phyloP scores from a whole-genome alignment of 148 eudicot genomes.

The Tetragonia tetragonoides region DNA sequence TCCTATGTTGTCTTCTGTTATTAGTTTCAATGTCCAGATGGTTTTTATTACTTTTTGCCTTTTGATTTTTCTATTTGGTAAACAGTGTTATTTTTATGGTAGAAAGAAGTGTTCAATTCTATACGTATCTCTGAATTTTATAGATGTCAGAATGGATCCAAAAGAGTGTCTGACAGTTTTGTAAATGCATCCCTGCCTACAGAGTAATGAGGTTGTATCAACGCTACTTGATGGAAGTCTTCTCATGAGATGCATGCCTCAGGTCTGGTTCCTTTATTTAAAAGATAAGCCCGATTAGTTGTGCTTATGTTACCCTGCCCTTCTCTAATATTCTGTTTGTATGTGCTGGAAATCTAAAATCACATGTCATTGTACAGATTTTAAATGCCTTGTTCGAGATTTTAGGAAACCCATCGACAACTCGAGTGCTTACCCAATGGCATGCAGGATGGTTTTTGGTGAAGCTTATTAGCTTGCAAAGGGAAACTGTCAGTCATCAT shows the following conservation, averaged over 20 bases:
- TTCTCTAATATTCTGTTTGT: too few relatives aligned
- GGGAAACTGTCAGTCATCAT: slow-evolving; percentile 33
- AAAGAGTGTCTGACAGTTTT: not conserved
- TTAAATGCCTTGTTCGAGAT: slow-evolving; percentile 37
- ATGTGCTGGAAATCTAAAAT: slow-evolving; percentile 3
- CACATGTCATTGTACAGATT: slow-evolving; percentile 34
- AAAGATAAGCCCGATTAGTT: not conserved
- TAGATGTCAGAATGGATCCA: not conserved
- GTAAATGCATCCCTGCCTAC: slow-evolving; percentile 17
- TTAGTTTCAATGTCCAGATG: not conserved
- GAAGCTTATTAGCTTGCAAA: slow-evolving; percentile 43
- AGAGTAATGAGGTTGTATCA: slow-evolving; percentile 30
- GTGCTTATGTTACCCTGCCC: not conserved
- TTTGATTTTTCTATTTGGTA: not conserved
- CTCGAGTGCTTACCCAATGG: slow-evolving; percentile 40
- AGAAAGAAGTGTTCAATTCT: not conserved
- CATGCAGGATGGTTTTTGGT: slow-evolving; percentile 49
- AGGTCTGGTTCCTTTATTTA: slow-evolving; percentile 29
- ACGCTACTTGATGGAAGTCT: slow-evolving; percentile 21
- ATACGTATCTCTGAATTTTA: not conserved
- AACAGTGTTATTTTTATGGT: not conserved
- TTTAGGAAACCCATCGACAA: slow-evolving; percentile 37
- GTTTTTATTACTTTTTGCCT: not conserved
- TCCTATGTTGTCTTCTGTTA: not conserved
- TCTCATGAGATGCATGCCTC: slow-evolving; percentile 36